These are phyloP conservation scores for Tilletiopsis washingtonensis DNA, from an alignment of 1,284 basidiomycete genomes.

Conservation along the genomic window DNA sequence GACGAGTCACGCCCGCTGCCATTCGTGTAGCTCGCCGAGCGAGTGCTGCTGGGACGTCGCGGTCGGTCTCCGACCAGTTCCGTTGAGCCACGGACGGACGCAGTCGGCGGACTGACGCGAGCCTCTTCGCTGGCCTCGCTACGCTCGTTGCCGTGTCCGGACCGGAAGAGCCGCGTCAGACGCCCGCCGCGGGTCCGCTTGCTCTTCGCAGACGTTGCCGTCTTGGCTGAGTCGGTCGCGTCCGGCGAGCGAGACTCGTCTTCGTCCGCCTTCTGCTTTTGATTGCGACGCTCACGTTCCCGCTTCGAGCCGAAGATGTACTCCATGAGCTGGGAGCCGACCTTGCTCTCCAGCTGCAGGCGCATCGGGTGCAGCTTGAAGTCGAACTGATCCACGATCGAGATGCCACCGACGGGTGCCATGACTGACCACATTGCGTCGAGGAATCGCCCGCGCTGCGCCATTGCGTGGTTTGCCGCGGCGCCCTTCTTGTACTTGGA, in stretches of 20 bases:
- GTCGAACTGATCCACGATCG: slow-evolving; percentile 77
- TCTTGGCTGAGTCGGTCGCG: no score
- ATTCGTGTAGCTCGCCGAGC: slow-evolving; percentile 10
- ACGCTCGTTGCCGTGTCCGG: no score
- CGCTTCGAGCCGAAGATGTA: slow-evolving; percentile 61
- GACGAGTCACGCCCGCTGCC: background rate
- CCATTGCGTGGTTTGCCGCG: slow-evolving; percentile 29
- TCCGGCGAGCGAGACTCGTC: no score
- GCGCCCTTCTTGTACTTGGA: slow-evolving; percentile 53
- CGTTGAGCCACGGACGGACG: slow-evolving; percentile 8
- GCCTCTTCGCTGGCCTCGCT: background rate
- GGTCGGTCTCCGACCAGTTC: no score
- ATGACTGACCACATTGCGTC: slow-evolving; percentile 38
- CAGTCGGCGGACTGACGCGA: no score
- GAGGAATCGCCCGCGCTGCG: slow-evolving; percentile 31
- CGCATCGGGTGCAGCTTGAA: slow-evolving; percentile 66
- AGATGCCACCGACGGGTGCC: slow-evolving; percentile 79
- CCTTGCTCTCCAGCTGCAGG: slow-evolving; percentile 70
- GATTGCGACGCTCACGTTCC: slow-evolving; percentile 12
- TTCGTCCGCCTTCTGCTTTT: slow-evolving; percentile 14
- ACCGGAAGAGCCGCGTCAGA: slow-evolving; percentile 3
- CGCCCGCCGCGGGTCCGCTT: slow-evolving; percentile 23
- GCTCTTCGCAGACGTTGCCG: slow-evolving; percentile 6
- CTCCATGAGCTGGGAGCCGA: slow-evolving; percentile 76
- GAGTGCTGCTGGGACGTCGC: slow-evolving; percentile 3